Base-by-base conservation (phyloP, 345 rosid genomes). In the Eucalyptus shirleyi region DNA sequence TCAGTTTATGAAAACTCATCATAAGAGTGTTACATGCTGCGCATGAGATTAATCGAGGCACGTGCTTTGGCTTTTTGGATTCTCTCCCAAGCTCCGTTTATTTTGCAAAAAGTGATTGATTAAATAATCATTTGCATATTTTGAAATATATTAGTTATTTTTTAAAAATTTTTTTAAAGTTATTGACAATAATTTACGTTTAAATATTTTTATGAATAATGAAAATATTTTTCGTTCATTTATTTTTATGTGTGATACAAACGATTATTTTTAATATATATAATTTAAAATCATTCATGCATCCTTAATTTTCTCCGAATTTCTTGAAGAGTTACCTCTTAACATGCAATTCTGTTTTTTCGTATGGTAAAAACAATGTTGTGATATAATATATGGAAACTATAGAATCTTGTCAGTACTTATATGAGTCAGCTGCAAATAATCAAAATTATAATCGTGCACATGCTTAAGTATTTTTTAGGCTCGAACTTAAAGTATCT, bases 201-300 rank as follows among this genome's bases (percentile, higher is more conserved):
- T 5, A 18, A 69, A 18, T 5, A 18, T 18, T 34, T 9, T 69
- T 4, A 6, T 34, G 24, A 5, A 34, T 69, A 2, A 4, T 69
- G 4, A 34, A 32, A 34, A 18, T 18, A 34, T 34, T 59, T 59
- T 26, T 26, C 12, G 1, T 59, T 12, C 67, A 11, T 59, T 59
- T 7, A 24, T 59, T 59, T 59, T 11, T 26, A 5, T 26, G 2
- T 1, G n/a, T 0, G 0, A 24, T 59, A 59, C 0, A 59, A 11
- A 1, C 1, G 0, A 26, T 5, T 12, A 59, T 59, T 60, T 60
- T 60, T 56, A 24, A 9, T 24, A 12, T 5, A 3, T 0, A 26
- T 11, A 26, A 5, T 11, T 60, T 60, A 0, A 28, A 60, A 12
- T 60, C 7, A 5, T 60, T 60, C 32, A 8, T 60, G 15, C 2